Conservation (phyloP, 140 eudicot genomes). For the Erigeron philadelphicus region DNA sequence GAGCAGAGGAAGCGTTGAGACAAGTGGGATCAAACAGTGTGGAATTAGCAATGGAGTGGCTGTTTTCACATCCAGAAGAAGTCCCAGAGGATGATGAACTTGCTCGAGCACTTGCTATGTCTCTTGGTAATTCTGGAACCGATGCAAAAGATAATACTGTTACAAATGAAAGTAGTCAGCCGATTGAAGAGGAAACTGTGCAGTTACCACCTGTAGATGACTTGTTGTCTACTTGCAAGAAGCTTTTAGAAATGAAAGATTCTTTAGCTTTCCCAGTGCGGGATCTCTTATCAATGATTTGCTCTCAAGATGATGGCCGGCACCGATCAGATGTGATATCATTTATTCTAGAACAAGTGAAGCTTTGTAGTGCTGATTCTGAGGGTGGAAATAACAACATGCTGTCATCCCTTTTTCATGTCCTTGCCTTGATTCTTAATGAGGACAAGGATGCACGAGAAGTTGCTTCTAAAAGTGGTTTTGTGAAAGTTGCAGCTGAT, state of each 20-base stretch:
- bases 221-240: constrained; percentile 62
- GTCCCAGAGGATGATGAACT: constrained; percentile 94
- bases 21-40: constrained; percentile 95
- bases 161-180: constrained; percentile 42
- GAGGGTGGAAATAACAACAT: constrained; percentile 54
- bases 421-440: constrained; percentile 78
- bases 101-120: constrained; percentile 99
- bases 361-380: constrained; percentile 49
- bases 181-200: constrained; percentile 67
- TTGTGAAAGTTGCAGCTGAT: constrained; percentile 77
- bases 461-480: constrained; percentile 64
- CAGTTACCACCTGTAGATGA: constrained; percentile 85
- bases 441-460: constrained; percentile 84
- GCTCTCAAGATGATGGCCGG: constrained; percentile 85
- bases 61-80: constrained; percentile 92
- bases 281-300: constrained; percentile 78
- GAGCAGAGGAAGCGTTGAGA: constrained; percentile 96
- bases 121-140: constrained; percentile 77
- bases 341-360: constrained; percentile 74
- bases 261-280: constrained; percentile 86
- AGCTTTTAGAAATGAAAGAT: constrained; percentile 71
- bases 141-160: constrained; percentile 59
- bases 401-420: constrained; percentile 76
- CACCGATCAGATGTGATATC: constrained; percentile 62
- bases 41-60: constrained; percentile 99